A percentile compares a stretch with the other conserved stretches of the same genome.
phyloP scores from a whole-genome alignment of 2,329 filamentous ascomycete species.

The Emmonsia crescens region DNA sequence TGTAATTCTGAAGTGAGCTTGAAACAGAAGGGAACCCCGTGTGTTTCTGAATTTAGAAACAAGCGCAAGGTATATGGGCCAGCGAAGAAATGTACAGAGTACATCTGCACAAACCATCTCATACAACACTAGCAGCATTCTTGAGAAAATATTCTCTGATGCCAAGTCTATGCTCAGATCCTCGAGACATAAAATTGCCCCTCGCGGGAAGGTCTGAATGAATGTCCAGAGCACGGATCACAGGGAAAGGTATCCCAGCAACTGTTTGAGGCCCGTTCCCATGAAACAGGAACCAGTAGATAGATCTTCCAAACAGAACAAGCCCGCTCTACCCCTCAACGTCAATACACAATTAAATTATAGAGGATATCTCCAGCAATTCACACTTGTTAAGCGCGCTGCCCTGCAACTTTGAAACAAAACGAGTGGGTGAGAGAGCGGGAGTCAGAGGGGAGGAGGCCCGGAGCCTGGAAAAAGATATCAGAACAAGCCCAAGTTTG shows the following conservation, averaged over 20 bases:
- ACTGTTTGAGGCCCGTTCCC: background rate
- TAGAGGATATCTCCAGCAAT: background rate
- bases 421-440: background rate
- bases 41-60: background rate
- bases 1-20: background rate
- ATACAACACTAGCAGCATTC: background rate
- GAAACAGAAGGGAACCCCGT: background rate
- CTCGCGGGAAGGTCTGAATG: background rate
- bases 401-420: background rate
- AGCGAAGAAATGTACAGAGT: background rate
- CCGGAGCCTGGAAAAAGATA: background rate
- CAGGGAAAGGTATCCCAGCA: background rate
- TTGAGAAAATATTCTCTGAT: background rate
- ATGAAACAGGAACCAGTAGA: background rate
- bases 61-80: background rate
- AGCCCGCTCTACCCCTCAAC: background rate
- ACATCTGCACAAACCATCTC: background rate
- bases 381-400: background rate
- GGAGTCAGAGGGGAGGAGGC: background rate
- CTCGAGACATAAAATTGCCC: background rate
- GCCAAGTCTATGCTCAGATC: background rate
- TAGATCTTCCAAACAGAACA: background rate
- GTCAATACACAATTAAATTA: background rate
- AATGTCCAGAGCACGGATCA: background rate
- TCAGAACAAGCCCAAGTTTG: background rate